These are phyloP conservation scores for Gossypium stocksii DNA, from an alignment of 345 rosid species.

Conservation along the genomic window DNA sequence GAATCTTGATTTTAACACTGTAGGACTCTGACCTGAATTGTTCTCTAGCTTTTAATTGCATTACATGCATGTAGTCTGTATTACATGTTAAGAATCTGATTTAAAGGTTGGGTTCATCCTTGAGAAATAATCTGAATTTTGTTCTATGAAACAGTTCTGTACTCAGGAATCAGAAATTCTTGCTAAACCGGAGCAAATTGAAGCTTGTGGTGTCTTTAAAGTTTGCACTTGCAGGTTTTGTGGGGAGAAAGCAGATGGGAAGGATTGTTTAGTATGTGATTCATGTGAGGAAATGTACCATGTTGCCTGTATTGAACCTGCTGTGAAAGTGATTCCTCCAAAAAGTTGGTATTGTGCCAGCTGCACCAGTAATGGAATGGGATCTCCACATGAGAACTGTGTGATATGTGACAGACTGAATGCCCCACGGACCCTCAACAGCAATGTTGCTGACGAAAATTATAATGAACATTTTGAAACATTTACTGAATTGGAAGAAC, in stretches of 20 bases:
- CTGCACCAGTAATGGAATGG: constrained; percentile 56
- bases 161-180: constrained; percentile 31
- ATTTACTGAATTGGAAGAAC: constrained; percentile 32
- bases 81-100: background rate
- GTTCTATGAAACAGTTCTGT: constrained; percentile 31
- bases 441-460: constrained; percentile 26
- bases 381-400: constrained; percentile 70
- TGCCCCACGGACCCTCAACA: constrained; percentile 28
- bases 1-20: background rate
- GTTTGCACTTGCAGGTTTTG: constrained; percentile 54
- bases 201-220: constrained; percentile 28
- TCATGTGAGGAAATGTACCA: constrained; percentile 85
- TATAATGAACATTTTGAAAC: constrained; percentile 30
- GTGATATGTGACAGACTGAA: constrained; percentile 62
- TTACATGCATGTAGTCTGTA: background rate
- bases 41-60: constrained; percentile 10
- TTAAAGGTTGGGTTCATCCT: background rate
- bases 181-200: constrained; percentile 44
- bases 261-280: constrained; percentile 72
- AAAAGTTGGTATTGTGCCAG: constrained; percentile 69
- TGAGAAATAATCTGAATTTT: constrained; percentile 10
- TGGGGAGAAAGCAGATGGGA: constrained; percentile 60
- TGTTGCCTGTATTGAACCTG: constrained; percentile 71
- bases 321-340: constrained; percentile 53
- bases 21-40: background rate